phyloP scores from a whole-genome alignment of 306 rosid genomes.

The Quercus engelmannii region DNA sequence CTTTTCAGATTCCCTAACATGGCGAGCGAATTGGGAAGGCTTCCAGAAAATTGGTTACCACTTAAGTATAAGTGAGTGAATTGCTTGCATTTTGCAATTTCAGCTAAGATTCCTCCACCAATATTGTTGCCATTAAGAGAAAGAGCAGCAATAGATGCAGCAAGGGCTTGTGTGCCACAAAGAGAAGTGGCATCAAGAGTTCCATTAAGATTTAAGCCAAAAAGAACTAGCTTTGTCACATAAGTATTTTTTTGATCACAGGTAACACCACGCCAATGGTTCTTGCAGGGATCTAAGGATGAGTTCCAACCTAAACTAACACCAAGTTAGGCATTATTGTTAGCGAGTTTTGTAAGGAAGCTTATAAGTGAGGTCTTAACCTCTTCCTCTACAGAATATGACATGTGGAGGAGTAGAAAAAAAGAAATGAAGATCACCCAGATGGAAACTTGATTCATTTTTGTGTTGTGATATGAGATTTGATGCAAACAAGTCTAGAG shows the following conservation, averaged over 20 bases:
- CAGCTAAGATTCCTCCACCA: conserved; percentile 42
- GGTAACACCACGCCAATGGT: conserved; percentile 47
- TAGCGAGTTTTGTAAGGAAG: conserved; percentile 49
- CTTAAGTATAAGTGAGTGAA: conserved; percentile 45
- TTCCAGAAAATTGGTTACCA: conserved; percentile 50
- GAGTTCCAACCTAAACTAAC: conserved; percentile 38
- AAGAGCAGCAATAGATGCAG: conserved; percentile 48
- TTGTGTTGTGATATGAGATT: conserved; percentile 10
- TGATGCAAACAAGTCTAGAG: conserved; percentile 7
- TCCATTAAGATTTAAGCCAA: conserved; percentile 40
- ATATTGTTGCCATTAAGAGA: conserved; percentile 46
- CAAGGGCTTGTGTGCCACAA: conserved; percentile 45
- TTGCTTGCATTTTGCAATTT: conserved; percentile 46
- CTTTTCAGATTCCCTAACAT: conserved; percentile 39
- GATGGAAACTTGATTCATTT: conserved; percentile 38
- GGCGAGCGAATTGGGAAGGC: conserved; percentile 60
- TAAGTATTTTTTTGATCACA: conserved; percentile 37
- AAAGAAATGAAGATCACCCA: conserved; percentile 35
- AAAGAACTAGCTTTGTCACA: conserved; percentile 38
- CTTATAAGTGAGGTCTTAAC: conserved; percentile 42
- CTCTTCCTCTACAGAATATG: conserved; percentile 47
- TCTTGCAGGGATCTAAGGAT: conserved; percentile 66
- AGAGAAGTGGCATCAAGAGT: conserved; percentile 44
- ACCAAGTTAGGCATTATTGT: conserved; percentile 17
- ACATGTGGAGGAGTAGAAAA: conserved; percentile 26